Base-by-base conservation (phyloP, 495 filamentous ascomycete genomes). In the Saxophila tyrrhenica region DNA sequence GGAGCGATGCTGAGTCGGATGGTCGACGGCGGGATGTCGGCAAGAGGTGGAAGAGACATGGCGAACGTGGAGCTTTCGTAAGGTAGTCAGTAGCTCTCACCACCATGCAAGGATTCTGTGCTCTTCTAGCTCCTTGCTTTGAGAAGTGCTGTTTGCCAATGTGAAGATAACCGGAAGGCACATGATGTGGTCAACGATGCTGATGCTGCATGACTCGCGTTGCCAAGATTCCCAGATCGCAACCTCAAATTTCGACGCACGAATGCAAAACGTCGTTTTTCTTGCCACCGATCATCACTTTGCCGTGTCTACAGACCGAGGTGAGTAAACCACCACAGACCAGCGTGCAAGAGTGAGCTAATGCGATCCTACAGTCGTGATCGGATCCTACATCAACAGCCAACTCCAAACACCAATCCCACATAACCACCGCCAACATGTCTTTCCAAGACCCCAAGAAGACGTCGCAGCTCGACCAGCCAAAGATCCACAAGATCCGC, bases 401-500 rank as follows among this genome's bases (percentile, higher is more conserved):
- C 57, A 29, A 25, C 17, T 32, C 45, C 57, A 50, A 25, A 16
- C 50, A 52, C 23, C 50, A n/a, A 54, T 20, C 47, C n/a, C n/a
- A 43, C n/a, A 10, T 56, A 51, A 48, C 29, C 42, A 51, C 48
- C 51, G 39, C 50, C 35, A 63, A 54, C 29, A 67, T 68, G 65
- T 68, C 65, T 23, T 95, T 87, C 84, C 81, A 94, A 73, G 95
- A 96, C 77, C 76, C 80, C 66, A 89, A 95, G 76, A 95, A 96
- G 81, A 87, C 92, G 68, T 87, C 86, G 72, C 89, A 82, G 75
- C 17, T 23, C 46, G 86, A 89, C 67, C 83, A 81, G 68, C 86
- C 86, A 63, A 95, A 94, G 82, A 86, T 86, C 74, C 90, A 95
- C 83, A 89, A 91, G 77, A 95, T 95, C 80, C 86, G 91, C 67